Evolutionary conservation across 2,329 filamentous ascomycete genomes (phyloP).

Genomic region (Colletotrichum lindemuthianum): DNA sequence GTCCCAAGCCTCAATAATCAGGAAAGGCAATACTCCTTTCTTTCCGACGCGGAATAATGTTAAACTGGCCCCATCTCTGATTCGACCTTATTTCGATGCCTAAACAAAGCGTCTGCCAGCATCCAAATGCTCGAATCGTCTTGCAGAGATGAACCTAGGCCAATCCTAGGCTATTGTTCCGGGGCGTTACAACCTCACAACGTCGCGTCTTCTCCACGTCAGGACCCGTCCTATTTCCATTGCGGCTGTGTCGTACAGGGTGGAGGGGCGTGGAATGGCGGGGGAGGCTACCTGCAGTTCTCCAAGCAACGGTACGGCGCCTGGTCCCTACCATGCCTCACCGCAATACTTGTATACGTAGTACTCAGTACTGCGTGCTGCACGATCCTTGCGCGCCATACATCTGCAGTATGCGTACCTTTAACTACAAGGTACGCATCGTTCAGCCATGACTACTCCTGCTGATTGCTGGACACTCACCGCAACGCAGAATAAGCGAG

Average conservation of each 20-base stretch:
- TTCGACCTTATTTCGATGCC: slow-evolving; percentile 31
- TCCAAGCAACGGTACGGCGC: too few species aligned
- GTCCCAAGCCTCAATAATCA: slow-evolving; percentile 10
- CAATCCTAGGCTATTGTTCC: slow-evolving; percentile 6
- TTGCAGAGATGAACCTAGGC: slow-evolving; percentile 13
- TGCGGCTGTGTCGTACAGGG: slow-evolving; percentile 30
- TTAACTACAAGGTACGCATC: not conserved
- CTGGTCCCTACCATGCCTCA: not conserved
- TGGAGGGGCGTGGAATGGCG: slow-evolving; percentile 10
- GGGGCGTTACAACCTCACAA: slow-evolving; percentile 10
- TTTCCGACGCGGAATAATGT: not conserved
- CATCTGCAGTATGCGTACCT: not conserved
- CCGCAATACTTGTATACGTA: not conserved
- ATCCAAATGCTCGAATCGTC: not conserved
- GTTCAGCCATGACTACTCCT: not conserved
- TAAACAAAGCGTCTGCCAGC: slow-evolving; percentile 15
- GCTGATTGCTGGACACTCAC: not conserved
- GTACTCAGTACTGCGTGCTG: not conserved
- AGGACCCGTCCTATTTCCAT: slow-evolving; percentile 33
- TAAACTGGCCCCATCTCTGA: not conserved
- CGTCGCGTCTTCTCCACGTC: slow-evolving; percentile 5
- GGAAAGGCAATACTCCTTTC: slow-evolving; percentile 9
- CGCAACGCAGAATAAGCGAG: not conserved
- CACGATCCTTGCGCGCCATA: not conserved
- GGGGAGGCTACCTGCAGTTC: slow-evolving; percentile 4